phyloP scores from a whole-genome alignment of 345 rosid species.

The Corymbia maculata region DNA sequence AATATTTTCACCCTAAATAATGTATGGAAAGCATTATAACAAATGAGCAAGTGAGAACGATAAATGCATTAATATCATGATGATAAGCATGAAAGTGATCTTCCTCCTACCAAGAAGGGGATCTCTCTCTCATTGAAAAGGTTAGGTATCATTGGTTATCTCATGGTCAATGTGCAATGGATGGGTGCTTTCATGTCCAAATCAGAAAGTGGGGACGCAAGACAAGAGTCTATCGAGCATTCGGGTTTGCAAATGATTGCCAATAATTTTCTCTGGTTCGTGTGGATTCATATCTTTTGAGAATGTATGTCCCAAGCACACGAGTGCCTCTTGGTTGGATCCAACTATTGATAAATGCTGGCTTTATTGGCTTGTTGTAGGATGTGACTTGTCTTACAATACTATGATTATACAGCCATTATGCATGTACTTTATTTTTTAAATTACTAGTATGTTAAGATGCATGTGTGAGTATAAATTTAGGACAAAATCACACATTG shows the following conservation, averaged over 20 bases:
- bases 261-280: background rate
- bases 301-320: background rate
- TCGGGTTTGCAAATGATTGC: background rate
- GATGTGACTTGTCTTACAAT: background rate
- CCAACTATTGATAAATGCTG: background rate
- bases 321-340: background rate
- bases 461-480: background rate
- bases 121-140: background rate
- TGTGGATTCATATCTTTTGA: background rate
- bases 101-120: background rate
- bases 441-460: background rate
- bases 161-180: background rate
- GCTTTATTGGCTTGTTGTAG: background rate
- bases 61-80: background rate
- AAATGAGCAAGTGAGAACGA: background rate
- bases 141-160: background rate
- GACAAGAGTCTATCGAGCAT: background rate
- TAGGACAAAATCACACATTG: background rate
- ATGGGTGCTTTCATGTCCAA: background rate
- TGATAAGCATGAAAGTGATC: background rate
- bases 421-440: background rate
- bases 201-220: background rate
- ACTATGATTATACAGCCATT: background rate
- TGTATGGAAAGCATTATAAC: background rate
- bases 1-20: background rate